Evolutionary conservation across 495 filamentous ascomycete genomes (phyloP).

Genomic region (Alectoria sarmentosa): DNA sequence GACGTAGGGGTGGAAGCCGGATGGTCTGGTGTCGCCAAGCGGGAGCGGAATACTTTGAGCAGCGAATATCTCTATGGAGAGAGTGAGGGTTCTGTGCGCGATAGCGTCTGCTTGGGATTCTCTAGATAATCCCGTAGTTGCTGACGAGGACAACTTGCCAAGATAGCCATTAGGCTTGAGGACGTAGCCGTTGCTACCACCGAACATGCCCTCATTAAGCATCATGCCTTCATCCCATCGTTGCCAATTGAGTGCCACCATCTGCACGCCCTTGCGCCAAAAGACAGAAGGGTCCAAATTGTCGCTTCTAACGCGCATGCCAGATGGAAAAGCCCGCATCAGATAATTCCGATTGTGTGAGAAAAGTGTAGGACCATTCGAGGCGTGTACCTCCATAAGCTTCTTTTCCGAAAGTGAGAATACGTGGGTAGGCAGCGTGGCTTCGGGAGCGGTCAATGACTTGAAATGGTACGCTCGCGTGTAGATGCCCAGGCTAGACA

Average conservation of each 20-base stretch:
- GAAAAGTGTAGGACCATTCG: constrained; percentile 54
- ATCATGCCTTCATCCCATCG: constrained; percentile 87
- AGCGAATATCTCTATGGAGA: constrained; percentile 46
- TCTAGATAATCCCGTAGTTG: background rate
- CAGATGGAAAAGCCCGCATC: constrained; percentile 86
- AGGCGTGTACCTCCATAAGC: constrained; percentile 63
- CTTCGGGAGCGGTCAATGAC: constrained; percentile 56
- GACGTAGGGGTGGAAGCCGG: constrained; percentile 67
- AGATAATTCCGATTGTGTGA: constrained; percentile 75
- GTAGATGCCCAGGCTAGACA: constrained; percentile 74
- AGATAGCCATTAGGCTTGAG: constrained; percentile 71
- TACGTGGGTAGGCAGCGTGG: constrained; percentile 69
- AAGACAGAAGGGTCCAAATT: constrained; percentile 78
- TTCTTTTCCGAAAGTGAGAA: constrained; percentile 80
- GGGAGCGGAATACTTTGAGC: constrained; percentile 47
- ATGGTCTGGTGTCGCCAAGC: constrained; percentile 40
- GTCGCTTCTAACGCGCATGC: constrained; percentile 71
- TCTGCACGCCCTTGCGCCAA: constrained; percentile 86
- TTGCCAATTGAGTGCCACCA: constrained; percentile 95
- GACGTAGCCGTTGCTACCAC: constrained; percentile 70
- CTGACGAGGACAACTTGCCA: background rate
- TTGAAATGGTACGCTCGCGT: constrained; percentile 75
- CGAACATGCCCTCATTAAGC: constrained; percentile 92
- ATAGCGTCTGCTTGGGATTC: constrained; percentile 28
- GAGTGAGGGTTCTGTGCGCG: constrained; percentile 31